Evolutionary conservation across 2,329 filamentous ascomycete species (phyloP).

Genomic region (Pseudogymnoascus sp.): DNA sequence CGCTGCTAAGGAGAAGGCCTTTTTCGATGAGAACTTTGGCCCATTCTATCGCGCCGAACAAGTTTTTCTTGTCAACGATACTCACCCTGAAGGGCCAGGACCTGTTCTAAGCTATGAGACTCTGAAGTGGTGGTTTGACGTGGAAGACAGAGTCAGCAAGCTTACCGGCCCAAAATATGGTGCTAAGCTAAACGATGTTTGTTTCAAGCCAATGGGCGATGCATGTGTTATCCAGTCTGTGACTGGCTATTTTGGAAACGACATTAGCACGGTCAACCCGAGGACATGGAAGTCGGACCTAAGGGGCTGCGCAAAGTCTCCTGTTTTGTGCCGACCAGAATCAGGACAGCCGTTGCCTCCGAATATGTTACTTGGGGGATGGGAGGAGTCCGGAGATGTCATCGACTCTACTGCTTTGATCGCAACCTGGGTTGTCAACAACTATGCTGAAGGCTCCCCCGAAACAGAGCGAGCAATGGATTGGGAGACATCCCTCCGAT

Average conservation of each 20-base stretch:
- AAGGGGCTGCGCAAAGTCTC: constrained; percentile 64
- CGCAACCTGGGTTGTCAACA: constrained; percentile 91
- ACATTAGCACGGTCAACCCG: constrained; percentile 52
- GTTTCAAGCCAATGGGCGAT: constrained; percentile 84
- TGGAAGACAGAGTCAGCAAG: constrained; percentile 68
- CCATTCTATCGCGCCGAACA: constrained; percentile 95
- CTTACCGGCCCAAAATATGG: constrained; percentile 63
- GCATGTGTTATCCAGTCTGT: constrained; percentile 90
- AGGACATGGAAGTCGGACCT: constrained; percentile 65
- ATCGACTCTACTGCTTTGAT: constrained; percentile 72
- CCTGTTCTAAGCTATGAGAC: constrained; percentile 85
- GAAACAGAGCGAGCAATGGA: constrained; percentile 70
- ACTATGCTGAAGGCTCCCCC: constrained; percentile 64
- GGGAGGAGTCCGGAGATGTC: constrained; percentile 54
- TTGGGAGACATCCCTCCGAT: constrained; percentile 75
- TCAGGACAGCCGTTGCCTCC: constrained; percentile 86
- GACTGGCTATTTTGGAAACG: constrained; percentile 76
- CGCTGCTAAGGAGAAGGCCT: constrained; percentile 85
- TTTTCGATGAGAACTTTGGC: constrained; percentile 88
- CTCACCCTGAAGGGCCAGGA: constrained; percentile 49
- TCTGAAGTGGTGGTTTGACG: constrained; percentile 84
- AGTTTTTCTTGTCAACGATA: constrained; percentile 88
- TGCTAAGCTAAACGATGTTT: constrained; percentile 71
- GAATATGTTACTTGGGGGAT: constrained; percentile 78
- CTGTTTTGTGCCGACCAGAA: constrained; percentile 75